A percentile compares a stretch with the other conserved stretches of the same genome.
phyloP scores from a whole-genome alignment of 2,329 filamentous ascomycete species.

The Xylariomycetidae sp. region DNA sequence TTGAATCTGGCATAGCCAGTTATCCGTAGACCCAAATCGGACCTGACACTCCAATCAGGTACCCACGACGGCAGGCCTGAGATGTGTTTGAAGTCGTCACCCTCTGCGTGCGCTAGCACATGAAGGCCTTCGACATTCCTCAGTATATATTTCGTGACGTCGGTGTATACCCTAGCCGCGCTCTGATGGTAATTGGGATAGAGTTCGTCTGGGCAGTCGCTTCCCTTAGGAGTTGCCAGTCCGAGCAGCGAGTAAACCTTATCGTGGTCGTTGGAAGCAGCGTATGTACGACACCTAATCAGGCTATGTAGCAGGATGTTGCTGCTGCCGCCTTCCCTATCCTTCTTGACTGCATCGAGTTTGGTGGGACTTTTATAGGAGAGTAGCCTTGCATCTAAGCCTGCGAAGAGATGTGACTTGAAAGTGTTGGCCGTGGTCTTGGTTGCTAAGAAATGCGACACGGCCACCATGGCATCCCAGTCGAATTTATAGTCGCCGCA shows the following conservation, averaged over 20 bases:
- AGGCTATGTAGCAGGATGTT: conserved; percentile 11
- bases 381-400: conserved; percentile 2
- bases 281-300: conserved; percentile 15
- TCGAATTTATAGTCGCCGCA: conserved; percentile 10
- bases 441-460: conserved; percentile 9
- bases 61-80: conserved; percentile 13
- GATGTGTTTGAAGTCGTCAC: conserved; percentile 7
- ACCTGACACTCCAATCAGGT: conserved; percentile 14
- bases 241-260: conserved; percentile 15
- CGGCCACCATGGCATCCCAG: conserved; percentile 11
- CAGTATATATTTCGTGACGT: conserved; percentile 12
- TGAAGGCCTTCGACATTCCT: conserved; percentile 9
- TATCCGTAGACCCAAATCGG: conserved; percentile 13
- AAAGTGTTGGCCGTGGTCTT: conserved; percentile 9
- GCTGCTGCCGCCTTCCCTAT: not conserved
- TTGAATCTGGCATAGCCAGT: conserved; percentile 13
- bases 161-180: conserved; percentile 9
- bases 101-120: conserved; percentile 15
- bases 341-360: conserved; percentile 9
- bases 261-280: conserved; percentile 9
- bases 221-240: conserved; percentile 2
- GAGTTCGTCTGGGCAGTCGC: conserved; percentile 1
- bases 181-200: conserved; percentile 9
- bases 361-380: conserved; percentile 16
- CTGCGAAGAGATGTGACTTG: conserved; percentile 4